Base-by-base conservation (phyloP, 2,329 filamentous ascomycete species). In the Cladosporium halotolerans region DNA sequence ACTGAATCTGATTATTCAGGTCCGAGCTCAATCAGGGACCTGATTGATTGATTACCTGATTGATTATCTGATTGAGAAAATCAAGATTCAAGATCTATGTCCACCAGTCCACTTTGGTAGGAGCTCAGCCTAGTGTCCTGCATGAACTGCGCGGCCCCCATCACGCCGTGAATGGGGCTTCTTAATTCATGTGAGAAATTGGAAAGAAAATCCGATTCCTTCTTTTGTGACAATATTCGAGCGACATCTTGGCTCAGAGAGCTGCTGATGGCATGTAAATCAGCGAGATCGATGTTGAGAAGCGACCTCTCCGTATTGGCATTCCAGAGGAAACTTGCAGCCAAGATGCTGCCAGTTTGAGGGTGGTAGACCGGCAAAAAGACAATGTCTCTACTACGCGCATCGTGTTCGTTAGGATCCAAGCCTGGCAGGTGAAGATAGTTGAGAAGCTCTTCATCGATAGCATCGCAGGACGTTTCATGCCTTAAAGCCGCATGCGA, bases 301-400 rank as follows among this genome's bases (percentile, higher is more conserved):
- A 10, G 32, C 33, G 32, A 13, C 18, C 67, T 62, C 13, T 68
- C 63, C 31, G 68, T 62, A n/a, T 63, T 62, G 38, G 74, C 73
- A 38, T 75, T 76, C 50, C 73, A 76, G 2, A 73, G 66, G 42
- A 76, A 61, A 45, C 56, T 73, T 69, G 73, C 75, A 73, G 57
- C 77, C 64, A 39, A 55, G 10, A 73, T 70, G 14, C 68, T 71
- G 23, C 63, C 59, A 38, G 63, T 61, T 4, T 71, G 68, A n/a
- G 72, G 70, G 55, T 79, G 77, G 73, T 76, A 79, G 0, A 79
- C 58, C 0, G 77, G 77, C 9, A 79, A 64, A 53, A 79, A 79
- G 23, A 28, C 23, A 28, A 28, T 28, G 23, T 28, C 23, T 4
- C 23, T 28, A 7, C 23, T 5, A 5, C 7, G 23, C 5, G 23